Base-by-base conservation (phyloP, 495 filamentous ascomycete genomes). In the Rhypophila decipiens region DNA sequence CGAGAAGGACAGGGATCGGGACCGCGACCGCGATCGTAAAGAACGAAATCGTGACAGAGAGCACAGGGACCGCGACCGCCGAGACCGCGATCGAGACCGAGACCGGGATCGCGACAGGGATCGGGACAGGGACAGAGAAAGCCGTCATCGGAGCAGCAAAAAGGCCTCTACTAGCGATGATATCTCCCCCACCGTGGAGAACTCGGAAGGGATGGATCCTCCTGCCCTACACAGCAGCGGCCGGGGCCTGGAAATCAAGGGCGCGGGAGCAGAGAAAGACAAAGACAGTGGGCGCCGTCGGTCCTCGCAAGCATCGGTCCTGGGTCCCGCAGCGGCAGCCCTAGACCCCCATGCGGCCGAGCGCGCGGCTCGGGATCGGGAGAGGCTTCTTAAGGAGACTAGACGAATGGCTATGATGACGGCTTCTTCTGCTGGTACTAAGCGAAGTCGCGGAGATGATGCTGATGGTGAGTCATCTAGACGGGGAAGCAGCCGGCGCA, bases 301-400 rank as follows among this genome's bases (percentile, higher is more conserved):
- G 15, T 50, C 63, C 19, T 70, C 69, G 3, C 62, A 67, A 15
- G 72, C 71, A 8, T 70, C 72, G 2, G 17, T 43, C 17, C 20
- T 52, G n/a, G 24, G 35, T 18, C 21, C 51, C 0, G 67, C 69
- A 11, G 72, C 76, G n/a, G 63, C 60, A 13, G 15, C 53, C 10
- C 29, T 58, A 15, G 85, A 95, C 58, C 80, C 83, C 0, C 83
- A 90, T 55, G 84, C 85, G 0, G 68, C 84, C 1, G 88, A 91
- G 58, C 82, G 88, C 13, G 85, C 88, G 60, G 81, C 81, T 11
- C 74, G 86, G 12, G 83, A 89, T 49, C 73, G 85, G 10, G 88
- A 91, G 60, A 75, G 89, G 10, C 62, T 90, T 37, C 71, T 86
- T 5, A 86, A 87, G 51, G 88, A 94, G 61, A 76, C 87, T 40